Percentiles rank a stretch among this genome's conserved stretches.
Evolutionary conservation across 495 filamentous ascomycete genomes (phyloP).

Genomic region (Beverwykella pulmonaria): DNA sequence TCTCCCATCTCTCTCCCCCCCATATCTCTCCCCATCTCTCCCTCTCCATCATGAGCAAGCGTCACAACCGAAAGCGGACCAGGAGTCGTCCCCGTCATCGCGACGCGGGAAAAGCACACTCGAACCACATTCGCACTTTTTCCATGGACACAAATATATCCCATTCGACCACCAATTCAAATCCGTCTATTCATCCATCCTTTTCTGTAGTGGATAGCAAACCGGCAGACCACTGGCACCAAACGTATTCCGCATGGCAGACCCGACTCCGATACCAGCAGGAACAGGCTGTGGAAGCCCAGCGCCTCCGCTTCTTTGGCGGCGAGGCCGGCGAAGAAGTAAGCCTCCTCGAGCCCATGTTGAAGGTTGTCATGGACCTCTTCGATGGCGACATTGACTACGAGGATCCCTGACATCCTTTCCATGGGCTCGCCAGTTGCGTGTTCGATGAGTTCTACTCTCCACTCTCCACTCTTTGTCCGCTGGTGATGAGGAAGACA

Average conservation of each 20-base stretch:
- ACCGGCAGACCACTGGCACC: constrained; percentile 34
- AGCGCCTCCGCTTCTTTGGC: constrained; percentile 40
- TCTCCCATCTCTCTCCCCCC: constrained; percentile 17
- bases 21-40: not conserved
- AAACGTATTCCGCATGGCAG: constrained; percentile 39
- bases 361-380: constrained; percentile 46
- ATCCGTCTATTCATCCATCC: constrained; percentile 27
- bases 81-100: constrained; percentile 45
- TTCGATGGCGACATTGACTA: constrained; percentile 46
- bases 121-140: constrained; percentile 25
- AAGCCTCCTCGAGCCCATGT: constrained; percentile 43
- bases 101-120: constrained; percentile 31
- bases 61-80: constrained; percentile 44
- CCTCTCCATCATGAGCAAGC: constrained; percentile 38
- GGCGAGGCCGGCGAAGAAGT: constrained; percentile 42
- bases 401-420: constrained; percentile 39
- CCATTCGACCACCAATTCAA: constrained; percentile 13
- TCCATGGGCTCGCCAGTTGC: not conserved
- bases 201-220: constrained; percentile 19
- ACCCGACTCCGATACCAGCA: constrained; percentile 25
- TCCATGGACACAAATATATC: constrained; percentile 29
- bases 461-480: constrained; percentile 12
- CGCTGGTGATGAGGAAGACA: constrained; percentile 7
- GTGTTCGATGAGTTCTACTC: constrained; percentile 18
- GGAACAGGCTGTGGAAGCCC: constrained; percentile 24